Evolutionary conservation across 805 yeast species (phyloP).

Genomic region (Cephaloascus albidus): DNA sequence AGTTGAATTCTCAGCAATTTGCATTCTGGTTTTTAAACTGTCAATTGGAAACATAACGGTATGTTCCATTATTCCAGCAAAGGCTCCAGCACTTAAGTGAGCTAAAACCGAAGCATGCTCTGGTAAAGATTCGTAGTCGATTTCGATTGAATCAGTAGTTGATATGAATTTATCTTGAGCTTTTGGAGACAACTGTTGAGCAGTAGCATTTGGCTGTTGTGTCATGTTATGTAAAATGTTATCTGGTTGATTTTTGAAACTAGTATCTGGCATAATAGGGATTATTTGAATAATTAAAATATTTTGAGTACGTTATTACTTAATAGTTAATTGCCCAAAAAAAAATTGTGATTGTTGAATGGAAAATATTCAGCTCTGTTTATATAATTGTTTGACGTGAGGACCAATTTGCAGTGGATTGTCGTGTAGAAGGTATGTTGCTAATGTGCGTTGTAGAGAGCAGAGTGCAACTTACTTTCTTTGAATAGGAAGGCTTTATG

Average conservation of each 20-base stretch:
- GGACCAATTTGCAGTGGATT: not conserved
- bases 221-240: not conserved
- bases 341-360: no score
- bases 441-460: no score
- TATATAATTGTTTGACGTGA: not conserved
- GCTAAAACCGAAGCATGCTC: constrained; percentile 74
- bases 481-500: not conserved
- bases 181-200: not conserved
- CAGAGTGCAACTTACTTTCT: not conserved
- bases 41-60: constrained; percentile 95
- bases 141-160: constrained; percentile 31
- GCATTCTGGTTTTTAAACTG: constrained; percentile 95
- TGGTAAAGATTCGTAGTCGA: constrained; percentile 90
- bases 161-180: not conserved
- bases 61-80: constrained; percentile 99
- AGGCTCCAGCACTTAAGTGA: constrained; percentile 88
- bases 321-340: no score
- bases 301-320: no score
- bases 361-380: no score
- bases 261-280: not conserved
- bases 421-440: not conserved
- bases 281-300: not conserved
- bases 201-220: not conserved
- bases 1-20: constrained; percentile 29
- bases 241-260: not conserved